Evolutionary conservation across 2,329 filamentous ascomycete genomes (phyloP).

Genomic region (Colletotrichum lupini): DNA sequence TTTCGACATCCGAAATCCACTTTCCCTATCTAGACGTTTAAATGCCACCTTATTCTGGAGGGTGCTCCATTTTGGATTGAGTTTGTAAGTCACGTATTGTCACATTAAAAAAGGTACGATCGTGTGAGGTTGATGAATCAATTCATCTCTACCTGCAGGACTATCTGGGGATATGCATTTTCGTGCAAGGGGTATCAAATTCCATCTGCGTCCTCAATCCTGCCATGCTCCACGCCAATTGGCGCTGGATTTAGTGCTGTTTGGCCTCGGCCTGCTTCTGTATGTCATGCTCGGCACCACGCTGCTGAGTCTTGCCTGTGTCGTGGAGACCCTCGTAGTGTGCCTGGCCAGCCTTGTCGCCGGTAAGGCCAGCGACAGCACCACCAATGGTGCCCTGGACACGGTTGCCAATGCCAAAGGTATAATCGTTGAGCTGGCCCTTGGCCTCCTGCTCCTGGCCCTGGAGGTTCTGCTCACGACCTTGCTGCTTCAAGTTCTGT

Average conservation of each 20-base stretch:
- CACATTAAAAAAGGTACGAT: neutral
- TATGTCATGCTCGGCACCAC: conserved; percentile 84
- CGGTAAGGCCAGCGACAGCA: conserved; percentile 77
- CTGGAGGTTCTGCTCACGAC: conserved; percentile 80
- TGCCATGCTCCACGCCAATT: neutral
- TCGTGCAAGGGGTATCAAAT: conserved; percentile 33
- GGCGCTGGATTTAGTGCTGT: conserved; percentile 16
- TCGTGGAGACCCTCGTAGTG: conserved; percentile 79
- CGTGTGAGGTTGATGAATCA: neutral
- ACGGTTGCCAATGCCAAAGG: conserved; percentile 74
- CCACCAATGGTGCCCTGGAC: conserved; percentile 77
- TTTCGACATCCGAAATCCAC: too few species aligned
- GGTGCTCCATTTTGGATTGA: too few species aligned
- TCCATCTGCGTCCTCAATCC: conserved; percentile 9
- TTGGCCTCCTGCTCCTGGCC: conserved; percentile 86
- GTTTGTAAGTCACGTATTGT: neutral
- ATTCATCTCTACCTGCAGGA: conserved; percentile 5
- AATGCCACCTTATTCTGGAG: too few species aligned
- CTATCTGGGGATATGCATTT: neutral
- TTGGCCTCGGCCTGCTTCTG: conserved; percentile 74
- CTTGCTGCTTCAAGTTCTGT: conserved; percentile 76
- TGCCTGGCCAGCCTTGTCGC: conserved; percentile 73
- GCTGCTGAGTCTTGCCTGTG: conserved; percentile 84
- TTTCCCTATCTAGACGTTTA: too few species aligned
- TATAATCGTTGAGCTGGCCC: conserved; percentile 82